Conservation (phyloP, 306 rosid species). For the Prunus fruticosa region DNA sequence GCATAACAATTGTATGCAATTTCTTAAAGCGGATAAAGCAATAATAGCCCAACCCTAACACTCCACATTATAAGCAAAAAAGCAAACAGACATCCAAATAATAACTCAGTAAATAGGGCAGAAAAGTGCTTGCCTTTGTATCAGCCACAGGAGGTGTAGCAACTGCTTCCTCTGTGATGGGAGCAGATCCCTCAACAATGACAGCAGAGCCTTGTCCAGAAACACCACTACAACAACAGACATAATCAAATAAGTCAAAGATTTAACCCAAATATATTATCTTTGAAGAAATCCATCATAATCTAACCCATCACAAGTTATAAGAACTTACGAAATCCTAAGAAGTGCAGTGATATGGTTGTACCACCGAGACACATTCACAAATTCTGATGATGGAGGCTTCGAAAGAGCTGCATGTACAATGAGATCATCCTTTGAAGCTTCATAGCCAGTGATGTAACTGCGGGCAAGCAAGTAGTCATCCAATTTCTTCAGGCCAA, state of each 20-base stretch:
- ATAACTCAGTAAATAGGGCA: background rate
- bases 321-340: slow-evolving; percentile 78
- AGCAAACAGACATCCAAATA: background rate
- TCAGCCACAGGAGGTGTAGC: slow-evolving; percentile 86
- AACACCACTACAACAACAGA: slow-evolving; percentile 56
- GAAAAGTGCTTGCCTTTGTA: slow-evolving; percentile 46
- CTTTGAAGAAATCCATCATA: background rate
- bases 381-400: slow-evolving; percentile 55
- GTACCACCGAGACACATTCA: slow-evolving; percentile 78
- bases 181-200: slow-evolving; percentile 49
- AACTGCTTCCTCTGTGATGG: slow-evolving; percentile 49
- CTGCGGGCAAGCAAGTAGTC: slow-evolving; percentile 86
- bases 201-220: slow-evolving; percentile 87
- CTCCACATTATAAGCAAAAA: background rate
- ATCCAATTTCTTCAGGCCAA: slow-evolving; percentile 80
- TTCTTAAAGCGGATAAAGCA: background rate
- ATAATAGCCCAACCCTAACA: background rate
- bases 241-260: background rate
- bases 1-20: background rate
- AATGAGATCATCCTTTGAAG: slow-evolving; percentile 84
- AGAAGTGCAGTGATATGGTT: slow-evolving; percentile 77
- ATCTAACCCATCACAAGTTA: background rate
- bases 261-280: background rate
- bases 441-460: slow-evolving; percentile 82
- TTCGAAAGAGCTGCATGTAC: slow-evolving; percentile 56